Percentiles rank a stretch among this genome's conserved stretches.
Conservation (phyloP, 441 rosid genomes). For the Sinapis alba region DNA sequence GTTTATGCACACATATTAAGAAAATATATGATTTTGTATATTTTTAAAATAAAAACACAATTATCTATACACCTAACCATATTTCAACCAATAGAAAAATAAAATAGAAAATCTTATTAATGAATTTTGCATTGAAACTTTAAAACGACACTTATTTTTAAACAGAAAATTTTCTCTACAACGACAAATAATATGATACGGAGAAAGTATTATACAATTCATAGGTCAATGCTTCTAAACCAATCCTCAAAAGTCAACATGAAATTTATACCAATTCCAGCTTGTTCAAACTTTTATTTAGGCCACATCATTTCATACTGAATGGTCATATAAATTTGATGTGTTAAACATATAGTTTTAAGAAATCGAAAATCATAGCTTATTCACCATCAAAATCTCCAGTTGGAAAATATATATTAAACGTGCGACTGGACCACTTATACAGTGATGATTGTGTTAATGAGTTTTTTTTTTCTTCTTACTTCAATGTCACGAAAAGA, state of each 20-base stretch:
- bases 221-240: conserved; percentile 30
- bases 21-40: too few species aligned
- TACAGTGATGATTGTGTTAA: not conserved
- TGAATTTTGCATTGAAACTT: too few species aligned
- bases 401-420: not conserved
- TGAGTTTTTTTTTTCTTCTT: not conserved
- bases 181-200: too few species aligned
- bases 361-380: not conserved
- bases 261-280: not conserved
- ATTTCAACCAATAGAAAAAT: too few species aligned
- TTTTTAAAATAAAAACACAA: too few species aligned
- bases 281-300: not conserved
- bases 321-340: not conserved
- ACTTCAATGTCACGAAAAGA: conserved; percentile 20
- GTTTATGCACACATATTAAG: too few species aligned
- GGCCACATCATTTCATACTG: not conserved
- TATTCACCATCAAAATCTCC: not conserved
- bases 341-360: not conserved
- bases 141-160: too few species aligned
- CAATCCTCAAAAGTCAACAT: not conserved
- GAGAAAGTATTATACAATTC: too few species aligned
- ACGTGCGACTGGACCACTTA: not conserved
- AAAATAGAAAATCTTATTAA: too few species aligned
- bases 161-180: too few species aligned
- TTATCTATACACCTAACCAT: too few species aligned